A percentile compares a stretch with the other conserved stretches of the same genome.
phyloP scores from a whole-genome alignment of 1,139 yeast species.

The Blastobotrys aristatus region DNA sequence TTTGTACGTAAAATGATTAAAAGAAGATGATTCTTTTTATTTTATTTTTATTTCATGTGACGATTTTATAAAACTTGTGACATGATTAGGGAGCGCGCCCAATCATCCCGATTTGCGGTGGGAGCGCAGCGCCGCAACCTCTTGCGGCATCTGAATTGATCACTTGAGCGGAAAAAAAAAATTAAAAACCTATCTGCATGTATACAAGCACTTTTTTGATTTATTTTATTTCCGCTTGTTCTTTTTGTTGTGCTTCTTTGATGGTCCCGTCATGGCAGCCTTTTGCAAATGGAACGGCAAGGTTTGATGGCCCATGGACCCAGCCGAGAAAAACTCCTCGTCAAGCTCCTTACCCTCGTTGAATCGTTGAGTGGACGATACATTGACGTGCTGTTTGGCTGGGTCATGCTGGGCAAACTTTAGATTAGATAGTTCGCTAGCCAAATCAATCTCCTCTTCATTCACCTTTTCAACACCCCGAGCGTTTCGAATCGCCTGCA shows the following conservation, averaged over 20 bases:
- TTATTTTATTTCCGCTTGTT: conserved; percentile 49
- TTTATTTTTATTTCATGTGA: no score
- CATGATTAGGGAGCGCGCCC: no score
- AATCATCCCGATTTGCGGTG: no score
- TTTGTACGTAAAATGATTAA: no score
- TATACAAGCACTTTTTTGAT: no score
- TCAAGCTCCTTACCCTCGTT: conserved; percentile 60
- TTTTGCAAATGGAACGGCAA: conserved; percentile 64
- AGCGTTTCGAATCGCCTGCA: conserved; percentile 23
- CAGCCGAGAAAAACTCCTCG: conserved; percentile 71
- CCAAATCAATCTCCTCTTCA: conserved; percentile 52
- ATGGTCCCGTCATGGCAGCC: conserved; percentile 28
- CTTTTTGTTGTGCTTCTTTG: conserved; percentile 76
- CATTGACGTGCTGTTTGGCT: conserved; percentile 26
- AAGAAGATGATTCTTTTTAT: no score
- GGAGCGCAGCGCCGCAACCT: no score
- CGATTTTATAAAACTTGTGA: no score
- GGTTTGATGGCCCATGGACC: conserved; percentile 56
- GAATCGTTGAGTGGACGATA: conserved; percentile 28
- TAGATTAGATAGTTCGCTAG: conserved; percentile 63
- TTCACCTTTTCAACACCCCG: conserved; percentile 19
- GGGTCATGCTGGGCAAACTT: conserved; percentile 72
- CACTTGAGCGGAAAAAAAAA: background rate
- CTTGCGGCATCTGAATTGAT: no score
- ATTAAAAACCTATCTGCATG: background rate